Evolutionary conservation across 1,284 basidiomycete species (phyloP), one percentile per base, ranked within the genome.

Genomic region (Puccinia coronata): DNA sequence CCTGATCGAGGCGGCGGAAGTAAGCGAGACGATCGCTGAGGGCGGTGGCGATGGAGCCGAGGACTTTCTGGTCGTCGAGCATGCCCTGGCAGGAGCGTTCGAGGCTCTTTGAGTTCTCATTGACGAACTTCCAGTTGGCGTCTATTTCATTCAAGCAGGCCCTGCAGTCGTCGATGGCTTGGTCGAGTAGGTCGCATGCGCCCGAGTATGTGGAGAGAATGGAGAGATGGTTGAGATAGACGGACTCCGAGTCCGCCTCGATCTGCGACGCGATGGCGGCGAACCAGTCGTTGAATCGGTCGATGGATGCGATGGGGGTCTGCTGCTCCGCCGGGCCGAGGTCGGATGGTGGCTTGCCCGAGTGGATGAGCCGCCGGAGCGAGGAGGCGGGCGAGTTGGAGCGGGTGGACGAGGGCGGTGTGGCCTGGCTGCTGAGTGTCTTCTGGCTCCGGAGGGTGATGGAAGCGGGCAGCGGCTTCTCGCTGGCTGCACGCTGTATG

Each of bases 281-380:
- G 86, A 95, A 95, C 92, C 94, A 96, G 87, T 97, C 95, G 85
- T 95, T 94, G 87, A 97, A 96, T 84, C 96, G 93, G 84, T 97
- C 93, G 0, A 94, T 91, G 0, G 93, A 95, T 82, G 91, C 90
- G 63, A 98, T 91, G 5, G 93, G 91, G 36, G 90, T 89, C 80
- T 89, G 89, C 8, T 92, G 91, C 83, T 91, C 90, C 25, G 93
- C 39, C 9, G 61, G 25, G 39, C 6, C n/a, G 34, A 25, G n/a
- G 36, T 41, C 87, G 0, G 89, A 87, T 85, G 91, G 89, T 84
- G n/a, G 4, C 31, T 55, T 51, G 8, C 14, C n/a, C 23, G 53
- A 53, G 36, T 43, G 51, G 59, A 43, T 34, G 31, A 49, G 5
- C 18, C 47, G n/a, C 18, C 39, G 59, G 20, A 65, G 36, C 18